Percentiles rank a stretch among this genome's conserved stretches.
phyloP scores from a whole-genome alignment of 352 stramenopile species.

The Pythium dissotocum region DNA sequence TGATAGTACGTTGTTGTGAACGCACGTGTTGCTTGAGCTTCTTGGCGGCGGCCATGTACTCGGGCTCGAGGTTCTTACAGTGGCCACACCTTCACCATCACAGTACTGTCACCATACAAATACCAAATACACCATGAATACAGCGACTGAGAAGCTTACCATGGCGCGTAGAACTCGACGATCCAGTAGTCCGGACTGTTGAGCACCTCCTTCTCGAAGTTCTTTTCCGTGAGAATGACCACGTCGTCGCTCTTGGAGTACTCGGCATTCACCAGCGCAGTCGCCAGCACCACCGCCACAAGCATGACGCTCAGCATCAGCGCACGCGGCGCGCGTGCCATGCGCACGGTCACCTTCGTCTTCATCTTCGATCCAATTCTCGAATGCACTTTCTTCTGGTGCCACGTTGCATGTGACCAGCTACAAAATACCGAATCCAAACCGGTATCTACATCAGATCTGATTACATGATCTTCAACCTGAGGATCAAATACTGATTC shows the following conservation, averaged over 20 bases:
- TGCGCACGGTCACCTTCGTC: background rate
- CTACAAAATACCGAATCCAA: background rate
- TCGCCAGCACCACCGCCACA: conserved; percentile 7
- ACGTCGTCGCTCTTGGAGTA: conserved; percentile 61
- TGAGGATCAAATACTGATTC: background rate
- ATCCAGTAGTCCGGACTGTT: conserved; percentile 87
- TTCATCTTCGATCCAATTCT: conserved; percentile 5
- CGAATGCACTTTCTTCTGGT: background rate
- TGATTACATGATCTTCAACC: background rate
- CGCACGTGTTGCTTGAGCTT: conserved; percentile 79
- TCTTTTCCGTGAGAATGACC: conserved; percentile 76
- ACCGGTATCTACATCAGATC: conserved; percentile 8
- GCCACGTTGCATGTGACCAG: conserved; percentile 18
- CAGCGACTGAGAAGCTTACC: conserved; percentile 32
- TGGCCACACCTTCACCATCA: conserved; percentile 64
- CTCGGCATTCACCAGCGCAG: conserved; percentile 24
- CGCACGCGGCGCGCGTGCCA: background rate
- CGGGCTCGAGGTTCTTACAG: conserved; percentile 88
- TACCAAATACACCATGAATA: background rate
- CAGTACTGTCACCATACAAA: background rate
- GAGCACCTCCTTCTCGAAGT: conserved; percentile 83
- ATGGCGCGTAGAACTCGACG: conserved; percentile 94
- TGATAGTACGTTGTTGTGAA: background rate
- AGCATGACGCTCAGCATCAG: conserved; percentile 13
- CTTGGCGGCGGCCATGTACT: conserved; percentile 88